A percentile compares a stretch with the other conserved stretches of the same genome.
phyloP scores from a whole-genome alignment of 2,329 filamentous ascomycete species.

The Dothidotthia symphoricarpi region DNA sequence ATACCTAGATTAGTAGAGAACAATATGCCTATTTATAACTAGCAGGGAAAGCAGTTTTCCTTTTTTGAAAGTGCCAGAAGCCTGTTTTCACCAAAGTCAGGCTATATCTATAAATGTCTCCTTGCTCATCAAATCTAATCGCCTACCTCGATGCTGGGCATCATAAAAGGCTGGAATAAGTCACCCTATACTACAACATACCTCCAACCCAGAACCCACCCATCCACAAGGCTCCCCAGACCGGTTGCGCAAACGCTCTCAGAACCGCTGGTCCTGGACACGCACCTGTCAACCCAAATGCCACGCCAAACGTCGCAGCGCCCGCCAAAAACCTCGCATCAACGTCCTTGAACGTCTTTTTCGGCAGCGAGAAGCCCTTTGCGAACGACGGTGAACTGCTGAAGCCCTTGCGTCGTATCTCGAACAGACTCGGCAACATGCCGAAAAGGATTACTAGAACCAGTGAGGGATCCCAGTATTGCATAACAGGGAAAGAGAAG shows the following conservation, averaged over 20 bases:
- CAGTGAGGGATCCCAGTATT: constrained; percentile 53
- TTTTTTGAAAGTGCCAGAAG: too few species aligned
- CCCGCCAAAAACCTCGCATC: constrained; percentile 51
- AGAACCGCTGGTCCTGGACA: constrained; percentile 55
- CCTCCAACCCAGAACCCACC: constrained; percentile 48
- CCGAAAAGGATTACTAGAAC: constrained; percentile 51
- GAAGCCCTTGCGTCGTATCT: constrained; percentile 26
- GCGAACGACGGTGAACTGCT: constrained; percentile 44
- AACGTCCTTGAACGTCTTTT: constrained; percentile 48
- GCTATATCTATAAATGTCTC: too few species aligned
- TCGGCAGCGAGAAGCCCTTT: constrained; percentile 46
- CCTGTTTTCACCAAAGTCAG: too few species aligned
- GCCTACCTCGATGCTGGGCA: too few species aligned
- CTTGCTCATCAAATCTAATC: too few species aligned
- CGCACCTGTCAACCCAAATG: constrained; percentile 53
- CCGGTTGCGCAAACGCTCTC: constrained; percentile 48
- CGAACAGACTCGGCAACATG: constrained; percentile 48
- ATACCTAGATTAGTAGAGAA: too few species aligned
- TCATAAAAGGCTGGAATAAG: too few species aligned
- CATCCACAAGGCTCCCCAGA: constrained; percentile 51
- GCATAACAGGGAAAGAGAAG: constrained; percentile 45
- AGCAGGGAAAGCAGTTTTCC: too few species aligned
- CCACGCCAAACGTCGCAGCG: constrained; percentile 50
- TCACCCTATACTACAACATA: neutral
- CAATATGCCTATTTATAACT: too few species aligned